Conservation (phyloP, 73 alveolate species). For the Paramecium caudatum region DNA sequence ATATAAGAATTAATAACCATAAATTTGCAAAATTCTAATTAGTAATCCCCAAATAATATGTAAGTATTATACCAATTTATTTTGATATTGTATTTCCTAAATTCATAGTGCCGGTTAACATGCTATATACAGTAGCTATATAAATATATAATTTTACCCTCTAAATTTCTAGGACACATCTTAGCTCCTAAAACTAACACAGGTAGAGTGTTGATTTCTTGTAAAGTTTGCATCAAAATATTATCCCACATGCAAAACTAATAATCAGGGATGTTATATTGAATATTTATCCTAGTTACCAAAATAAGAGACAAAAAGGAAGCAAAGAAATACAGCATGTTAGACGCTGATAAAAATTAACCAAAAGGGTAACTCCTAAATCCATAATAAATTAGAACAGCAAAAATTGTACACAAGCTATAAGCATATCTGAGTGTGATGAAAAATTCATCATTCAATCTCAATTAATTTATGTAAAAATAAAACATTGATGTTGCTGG, state of each 20-base stretch:
- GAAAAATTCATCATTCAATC: constrained; percentile 80
- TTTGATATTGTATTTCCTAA: constrained; percentile 83
- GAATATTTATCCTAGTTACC: constrained; percentile 75
- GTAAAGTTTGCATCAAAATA: constrained; percentile 75
- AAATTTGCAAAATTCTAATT: constrained; percentile 44
- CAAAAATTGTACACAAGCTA: constrained; percentile 84
- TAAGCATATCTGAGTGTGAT: constrained; percentile 79
- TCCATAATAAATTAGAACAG: constrained; percentile 80
- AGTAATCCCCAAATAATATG: constrained; percentile 84
- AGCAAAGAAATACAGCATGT: constrained; percentile 75
- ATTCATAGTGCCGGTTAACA: constrained; percentile 84
- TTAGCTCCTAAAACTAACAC: constrained; percentile 86
- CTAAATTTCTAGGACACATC: constrained; percentile 85
- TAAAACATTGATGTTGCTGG: constrained; percentile 74
- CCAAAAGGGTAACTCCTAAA: constrained; percentile 79
- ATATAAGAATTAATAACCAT: constrained; percentile 16
- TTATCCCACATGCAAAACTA: constrained; percentile 70
- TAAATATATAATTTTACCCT: constrained; percentile 67
- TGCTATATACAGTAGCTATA: constrained; percentile 81
- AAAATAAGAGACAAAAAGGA: constrained; percentile 76
- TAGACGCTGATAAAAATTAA: constrained; percentile 77
- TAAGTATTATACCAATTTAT: constrained; percentile 83
- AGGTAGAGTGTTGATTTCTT: constrained; percentile 86
- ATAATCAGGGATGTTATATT: constrained; percentile 76
- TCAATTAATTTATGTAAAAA: constrained; percentile 64